Evolutionary conservation across 1,139 yeast species (phyloP).

Genomic region (Saccharomyces pastorianus): DNA sequence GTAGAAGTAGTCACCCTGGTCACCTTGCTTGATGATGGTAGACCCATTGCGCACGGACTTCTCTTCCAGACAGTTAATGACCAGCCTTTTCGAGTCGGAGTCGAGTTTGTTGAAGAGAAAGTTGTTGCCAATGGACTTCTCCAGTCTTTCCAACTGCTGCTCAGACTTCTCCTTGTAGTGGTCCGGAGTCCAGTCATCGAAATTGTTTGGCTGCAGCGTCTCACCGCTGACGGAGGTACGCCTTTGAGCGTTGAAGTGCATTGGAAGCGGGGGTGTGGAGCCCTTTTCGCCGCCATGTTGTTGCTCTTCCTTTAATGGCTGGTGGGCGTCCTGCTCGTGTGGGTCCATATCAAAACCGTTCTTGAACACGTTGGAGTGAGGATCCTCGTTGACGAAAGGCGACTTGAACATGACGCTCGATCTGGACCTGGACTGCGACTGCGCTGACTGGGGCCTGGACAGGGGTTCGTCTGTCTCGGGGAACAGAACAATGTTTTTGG

Average conservation of each 20-base stretch:
- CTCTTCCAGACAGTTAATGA: conserved; percentile 73
- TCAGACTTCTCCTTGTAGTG: conserved; percentile 50
- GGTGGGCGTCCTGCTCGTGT: conserved; percentile 30
- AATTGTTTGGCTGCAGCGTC: conserved; percentile 36
- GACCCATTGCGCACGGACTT: conserved; percentile 52
- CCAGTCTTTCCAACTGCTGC: conserved; percentile 60
- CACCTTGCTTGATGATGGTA: conserved; percentile 84
- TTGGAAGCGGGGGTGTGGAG: conserved; percentile 35
- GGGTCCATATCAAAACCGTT: conserved; percentile 40
- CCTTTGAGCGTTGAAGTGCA: conserved; percentile 67
- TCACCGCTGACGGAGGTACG: conserved; percentile 86
- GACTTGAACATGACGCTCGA: conserved; percentile 43
- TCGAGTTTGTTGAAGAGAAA: conserved; percentile 77
- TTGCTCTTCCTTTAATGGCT: conserved; percentile 13
- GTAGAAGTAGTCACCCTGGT: conserved; percentile 91
- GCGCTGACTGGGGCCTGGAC: not conserved
- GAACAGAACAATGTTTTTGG: conserved; percentile 47
- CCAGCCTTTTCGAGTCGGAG: conserved; percentile 62
- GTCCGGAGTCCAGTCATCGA: conserved; percentile 72
- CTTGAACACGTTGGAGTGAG: conserved; percentile 47
- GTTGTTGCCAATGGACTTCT: conserved; percentile 65
- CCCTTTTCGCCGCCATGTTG: conserved; percentile 1
- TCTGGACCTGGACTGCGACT: conserved; percentile 1
- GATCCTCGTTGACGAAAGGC: conserved; percentile 58
- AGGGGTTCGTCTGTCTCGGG: conserved; percentile 28